phyloP scores from a whole-genome alignment of 1,284 basidiomycete species.

The Chalciporus sp. region DNA sequence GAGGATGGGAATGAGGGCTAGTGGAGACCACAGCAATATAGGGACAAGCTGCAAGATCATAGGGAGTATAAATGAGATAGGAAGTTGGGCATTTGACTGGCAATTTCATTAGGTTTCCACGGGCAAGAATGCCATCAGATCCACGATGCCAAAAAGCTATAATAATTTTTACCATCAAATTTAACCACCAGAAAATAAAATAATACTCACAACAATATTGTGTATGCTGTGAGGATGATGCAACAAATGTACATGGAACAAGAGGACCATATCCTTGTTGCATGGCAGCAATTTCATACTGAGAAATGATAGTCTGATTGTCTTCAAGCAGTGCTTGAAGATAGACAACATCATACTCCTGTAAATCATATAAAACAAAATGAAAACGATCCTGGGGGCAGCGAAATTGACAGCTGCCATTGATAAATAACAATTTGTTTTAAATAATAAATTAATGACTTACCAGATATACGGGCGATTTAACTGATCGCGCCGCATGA shows the following conservation, averaged over 20 bases:
- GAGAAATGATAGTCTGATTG: not conserved
- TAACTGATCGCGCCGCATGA: too few relatives aligned
- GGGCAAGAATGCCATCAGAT: conserved; percentile 13
- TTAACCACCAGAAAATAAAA: not conserved
- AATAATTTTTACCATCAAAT: not conserved
- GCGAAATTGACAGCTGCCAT: too few relatives aligned
- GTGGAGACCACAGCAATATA: conserved; percentile 17
- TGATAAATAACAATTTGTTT: too few relatives aligned
- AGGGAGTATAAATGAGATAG: conserved; percentile 24
- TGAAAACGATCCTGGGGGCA: too few relatives aligned
- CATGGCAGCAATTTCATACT: not conserved
- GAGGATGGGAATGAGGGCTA: conserved; percentile 18
- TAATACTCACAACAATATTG: conserved; percentile 16
- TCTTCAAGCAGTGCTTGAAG: not conserved
- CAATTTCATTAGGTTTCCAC: conserved; percentile 2
- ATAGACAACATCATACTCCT: not conserved
- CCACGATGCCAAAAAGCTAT: conserved; percentile 27
- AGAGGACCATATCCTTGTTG: not conserved
- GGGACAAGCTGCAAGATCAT: conserved; percentile 19
- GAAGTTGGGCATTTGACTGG: conserved; percentile 10
- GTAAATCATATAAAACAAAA: too few relatives aligned
- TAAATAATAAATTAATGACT: too few relatives aligned
- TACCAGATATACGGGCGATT: too few relatives aligned
- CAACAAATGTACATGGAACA: conserved; percentile 1
- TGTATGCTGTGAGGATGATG: conserved; percentile 18